Conservation (phyloP, 2,329 filamentous ascomycete species). For the Elsinoe perseae region DNA sequence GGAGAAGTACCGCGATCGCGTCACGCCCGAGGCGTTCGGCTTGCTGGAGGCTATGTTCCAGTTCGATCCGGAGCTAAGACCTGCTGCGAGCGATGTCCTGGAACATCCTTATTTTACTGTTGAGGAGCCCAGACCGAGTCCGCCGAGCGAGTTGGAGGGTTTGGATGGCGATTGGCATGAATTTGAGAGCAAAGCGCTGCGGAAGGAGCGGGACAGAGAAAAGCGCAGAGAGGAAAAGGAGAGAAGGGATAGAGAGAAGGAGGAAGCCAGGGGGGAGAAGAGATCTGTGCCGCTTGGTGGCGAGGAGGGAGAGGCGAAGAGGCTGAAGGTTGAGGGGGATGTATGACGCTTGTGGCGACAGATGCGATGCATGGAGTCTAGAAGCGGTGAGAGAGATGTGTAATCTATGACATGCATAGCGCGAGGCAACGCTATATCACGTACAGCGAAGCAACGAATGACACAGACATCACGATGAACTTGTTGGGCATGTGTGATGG, state of each 20-base stretch:
- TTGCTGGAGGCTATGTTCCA: slow-evolving; percentile 76
- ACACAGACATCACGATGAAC: neutral
- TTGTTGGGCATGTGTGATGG: neutral
- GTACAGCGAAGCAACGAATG: neutral
- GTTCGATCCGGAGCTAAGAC: slow-evolving; percentile 78
- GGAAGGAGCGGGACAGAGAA: slow-evolving; percentile 72
- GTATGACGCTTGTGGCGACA: neutral
- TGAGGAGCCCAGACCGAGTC: slow-evolving; percentile 69
- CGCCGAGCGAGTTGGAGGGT: slow-evolving; percentile 72
- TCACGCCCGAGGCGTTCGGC: slow-evolving; percentile 75
- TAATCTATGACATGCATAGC: slow-evolving; percentile 8
- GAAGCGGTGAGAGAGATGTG: neutral
- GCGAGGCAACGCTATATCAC: neutral
- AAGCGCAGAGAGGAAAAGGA: slow-evolving; percentile 39
- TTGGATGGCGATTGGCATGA: slow-evolving; percentile 97
- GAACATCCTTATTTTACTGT: slow-evolving; percentile 79
- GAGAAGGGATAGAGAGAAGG: slow-evolving; percentile 44
- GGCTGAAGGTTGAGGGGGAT: slow-evolving; percentile 20
- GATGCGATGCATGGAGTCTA: neutral
- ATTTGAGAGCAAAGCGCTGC: slow-evolving; percentile 89
- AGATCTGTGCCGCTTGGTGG: slow-evolving; percentile 22
- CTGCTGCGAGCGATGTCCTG: slow-evolving; percentile 74
- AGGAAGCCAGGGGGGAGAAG: slow-evolving; percentile 22
- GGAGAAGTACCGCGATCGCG: slow-evolving; percentile 68
- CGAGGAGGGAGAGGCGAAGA: slow-evolving; percentile 25